Evolutionary conservation across 2,329 filamentous ascomycete species (phyloP), one percentile per base, ranked within the genome.

Genomic region (Neoarthrinium moseri): DNA sequence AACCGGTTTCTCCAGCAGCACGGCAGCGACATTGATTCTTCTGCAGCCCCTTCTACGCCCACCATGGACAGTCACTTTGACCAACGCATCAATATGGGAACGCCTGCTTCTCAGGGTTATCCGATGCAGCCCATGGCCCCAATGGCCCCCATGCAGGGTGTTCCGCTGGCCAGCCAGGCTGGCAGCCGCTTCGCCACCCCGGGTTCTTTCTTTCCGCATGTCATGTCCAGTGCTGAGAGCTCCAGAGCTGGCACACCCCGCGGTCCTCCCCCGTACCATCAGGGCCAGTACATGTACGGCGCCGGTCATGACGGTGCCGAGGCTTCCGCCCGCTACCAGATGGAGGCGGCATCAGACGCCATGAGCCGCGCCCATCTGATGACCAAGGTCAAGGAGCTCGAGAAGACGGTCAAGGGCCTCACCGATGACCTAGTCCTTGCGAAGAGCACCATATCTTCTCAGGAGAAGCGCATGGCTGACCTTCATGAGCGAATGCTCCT

Each of bases 1-100:
- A n/a, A 17, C 6, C 48, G 44, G 11, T 56, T 51, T 41, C 36
- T 47, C n/a, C 11, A 26, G 17, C 27, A 13, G 8, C n/a, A 18
- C 10, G 13, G 5, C 36, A 7, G n/a, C 15, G 21, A 6, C 12
- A 36, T 24, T 26, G 27, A 20, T 27, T 23, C 17, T 10, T 15
- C 43, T 18, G 8, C 12, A 15, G 15, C 12, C 15, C 5, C 26
- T 22, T 12, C 24, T n/a, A 10, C 27, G 12, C 23, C 6, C 24
- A 6, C 23, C 13, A 27, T 27, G 37, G 6, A 39, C 7, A 10
- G 8, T 6, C 11, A 23, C 26, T 8, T n/a, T n/a, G 8, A n/a
- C 21, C 13, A 23, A 13, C 11, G 13, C 35, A 38, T 10, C 35
- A 13, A 13, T 29, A 8, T 29, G 8, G 26, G 26, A 11, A 22